Conservation (phyloP, 1,139 yeast genomes). For the Suhomyces terraborum region DNA sequence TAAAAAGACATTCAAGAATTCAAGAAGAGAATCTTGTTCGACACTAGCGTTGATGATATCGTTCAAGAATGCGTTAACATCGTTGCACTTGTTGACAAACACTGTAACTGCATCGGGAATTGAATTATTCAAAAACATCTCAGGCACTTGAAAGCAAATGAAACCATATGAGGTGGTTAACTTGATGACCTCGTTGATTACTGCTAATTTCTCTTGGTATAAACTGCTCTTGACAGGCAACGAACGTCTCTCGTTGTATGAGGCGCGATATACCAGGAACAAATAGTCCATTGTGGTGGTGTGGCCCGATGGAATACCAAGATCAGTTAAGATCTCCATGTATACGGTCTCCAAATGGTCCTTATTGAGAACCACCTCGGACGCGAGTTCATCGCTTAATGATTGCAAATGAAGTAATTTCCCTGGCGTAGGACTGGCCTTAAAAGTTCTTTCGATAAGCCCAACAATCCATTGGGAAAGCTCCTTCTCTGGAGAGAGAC, state of each 20-base stretch:
- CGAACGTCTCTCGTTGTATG: slow-evolving; percentile 41
- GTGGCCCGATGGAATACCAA: slow-evolving; percentile 39
- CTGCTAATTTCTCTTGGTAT: slow-evolving; percentile 37
- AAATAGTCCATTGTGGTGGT: slow-evolving; percentile 50
- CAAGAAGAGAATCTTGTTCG: slow-evolving; percentile 67
- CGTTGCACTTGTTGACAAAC: slow-evolving; percentile 31
- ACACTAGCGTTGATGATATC: slow-evolving; percentile 60
- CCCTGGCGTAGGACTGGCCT: slow-evolving; percentile 33
- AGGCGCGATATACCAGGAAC: slow-evolving; percentile 42
- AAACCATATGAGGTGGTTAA: slow-evolving; percentile 67
- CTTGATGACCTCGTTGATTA: slow-evolving; percentile 53
- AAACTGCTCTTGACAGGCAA: slow-evolving; percentile 44
- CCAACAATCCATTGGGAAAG: slow-evolving; percentile 32
- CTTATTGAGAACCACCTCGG: slow-evolving; percentile 24
- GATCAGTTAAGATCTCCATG: slow-evolving; percentile 57
- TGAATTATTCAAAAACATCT: slow-evolving; percentile 55
- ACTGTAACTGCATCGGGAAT: slow-evolving; percentile 29
- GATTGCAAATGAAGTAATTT: slow-evolving; percentile 36
- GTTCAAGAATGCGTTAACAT: slow-evolving; percentile 54
- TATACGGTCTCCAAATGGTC: slow-evolving; percentile 49
- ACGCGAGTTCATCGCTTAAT: slow-evolving; percentile 39
- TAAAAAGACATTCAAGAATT: slow-evolving; percentile 58
- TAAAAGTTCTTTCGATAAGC: slow-evolving; percentile 42
- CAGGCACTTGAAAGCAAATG: slow-evolving; percentile 69
- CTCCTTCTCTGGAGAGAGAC: slow-evolving; percentile 20